These are phyloP conservation scores for Tetrapyrgos nigripes DNA, from an alignment of 1,284 basidiomycete species.

Conservation along the genomic window DNA sequence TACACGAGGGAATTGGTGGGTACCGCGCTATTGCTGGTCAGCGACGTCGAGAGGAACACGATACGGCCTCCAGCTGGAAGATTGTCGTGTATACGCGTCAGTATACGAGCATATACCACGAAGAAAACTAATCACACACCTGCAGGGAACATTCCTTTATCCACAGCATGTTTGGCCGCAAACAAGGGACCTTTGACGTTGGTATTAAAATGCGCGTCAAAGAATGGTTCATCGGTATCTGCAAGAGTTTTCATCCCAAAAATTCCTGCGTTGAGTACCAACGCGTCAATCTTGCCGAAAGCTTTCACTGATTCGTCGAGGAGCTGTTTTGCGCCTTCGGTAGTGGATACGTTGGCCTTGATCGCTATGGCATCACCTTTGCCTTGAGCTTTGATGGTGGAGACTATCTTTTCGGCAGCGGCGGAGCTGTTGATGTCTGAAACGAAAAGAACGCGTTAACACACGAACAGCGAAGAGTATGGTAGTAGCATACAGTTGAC, in stretches of 20 bases:
- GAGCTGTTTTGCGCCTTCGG: constrained; percentile 49
- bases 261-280: constrained; percentile 61
- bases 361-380: constrained; percentile 55
- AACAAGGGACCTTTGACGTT: constrained; percentile 68
- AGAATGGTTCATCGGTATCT: constrained; percentile 56
- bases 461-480: not conserved
- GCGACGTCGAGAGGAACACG: constrained; percentile 60
- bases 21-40: constrained; percentile 45
- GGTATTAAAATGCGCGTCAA: constrained; percentile 52
- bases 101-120: not conserved
- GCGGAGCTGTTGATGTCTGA: constrained; percentile 30
- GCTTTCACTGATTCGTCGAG: constrained; percentile 52
- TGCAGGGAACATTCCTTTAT: constrained; percentile 39
- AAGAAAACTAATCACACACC: constrained; percentile 39
- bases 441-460: not conserved
- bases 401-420: constrained; percentile 53
- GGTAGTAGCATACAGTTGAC: constrained; percentile 56
- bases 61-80: constrained; percentile 53
- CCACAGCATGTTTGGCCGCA: constrained; percentile 52
- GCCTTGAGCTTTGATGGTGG: constrained; percentile 46
- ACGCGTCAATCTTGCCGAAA: constrained; percentile 59
- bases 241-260: constrained; percentile 52
- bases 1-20: constrained; percentile 54
- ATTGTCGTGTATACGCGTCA: not conserved
- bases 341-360: constrained; percentile 55